Base-by-base conservation (phyloP, 1,284 basidiomycete genomes). In the Ustilago trichophora region DNA sequence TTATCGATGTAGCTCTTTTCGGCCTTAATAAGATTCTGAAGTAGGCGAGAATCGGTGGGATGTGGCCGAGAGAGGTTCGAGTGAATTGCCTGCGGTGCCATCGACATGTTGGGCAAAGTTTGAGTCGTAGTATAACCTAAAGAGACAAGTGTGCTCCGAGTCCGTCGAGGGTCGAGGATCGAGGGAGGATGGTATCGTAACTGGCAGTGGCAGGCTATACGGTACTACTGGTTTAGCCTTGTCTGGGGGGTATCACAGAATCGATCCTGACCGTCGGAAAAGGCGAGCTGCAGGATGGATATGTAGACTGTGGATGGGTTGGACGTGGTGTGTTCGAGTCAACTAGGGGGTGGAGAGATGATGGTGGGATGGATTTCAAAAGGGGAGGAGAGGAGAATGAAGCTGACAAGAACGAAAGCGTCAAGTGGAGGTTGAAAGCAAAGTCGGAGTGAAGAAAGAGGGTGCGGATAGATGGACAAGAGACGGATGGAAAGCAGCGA, bases 21-120 rank as follows among this genome's bases (percentile, higher is more conserved):
- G 5, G 75, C 63, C 58, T 82, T 82, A 75, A 83, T 78, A 21
- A 83, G 68, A 63, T 80, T 83, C 42, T 73, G 65, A 36, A 83
- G 76, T 50, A 83, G 73, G 22, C 83, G 72, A n/a, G 79, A 78
- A 50, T 83, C 82, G 37, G 75, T 72, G 3, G 77, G 72, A 46
- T 77, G 72, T 47, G 76, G 70, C 46, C 73, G 56, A 26, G 75
- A 72, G 37, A 75, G 72, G 48, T 76, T 76, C 18, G 66, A 70
- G 18, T 70, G 66, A 40, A 70, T 70, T 16, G 66, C 66, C 46
- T 70, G 66, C n/a, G 66, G 66, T 43, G 56, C 60, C 45, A 53
- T 52, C 48, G 66, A 70, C 66, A 70, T 70, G 51, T 4, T 69
- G 66, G 51, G 48, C 49, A 15, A 54, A 2, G 19, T 25, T 31